phyloP scores from a whole-genome alignment of 352 stramenopile genomes.

The Phytopythium cucurbitacearum region DNA sequence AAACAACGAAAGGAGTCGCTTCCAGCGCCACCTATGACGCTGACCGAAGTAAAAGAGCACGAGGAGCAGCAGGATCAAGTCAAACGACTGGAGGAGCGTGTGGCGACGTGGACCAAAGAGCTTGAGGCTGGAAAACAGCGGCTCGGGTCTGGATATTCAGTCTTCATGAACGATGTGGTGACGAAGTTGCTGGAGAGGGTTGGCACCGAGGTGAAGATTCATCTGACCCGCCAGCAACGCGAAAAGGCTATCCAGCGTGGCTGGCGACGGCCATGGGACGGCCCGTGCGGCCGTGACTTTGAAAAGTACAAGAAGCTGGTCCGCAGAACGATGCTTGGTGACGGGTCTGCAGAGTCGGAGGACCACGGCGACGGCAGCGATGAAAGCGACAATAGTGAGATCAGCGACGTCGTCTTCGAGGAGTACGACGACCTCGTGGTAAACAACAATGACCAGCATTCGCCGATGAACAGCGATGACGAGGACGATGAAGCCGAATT shows the following conservation, averaged over 20 bases:
- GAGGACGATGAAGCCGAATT: constrained; percentile 19
- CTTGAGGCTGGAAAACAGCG: constrained; percentile 33
- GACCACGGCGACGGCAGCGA: constrained; percentile 11
- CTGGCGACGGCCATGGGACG: constrained; percentile 64
- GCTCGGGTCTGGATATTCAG: constrained; percentile 43
- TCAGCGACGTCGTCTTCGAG: constrained; percentile 73
- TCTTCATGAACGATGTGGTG: constrained; percentile 62
- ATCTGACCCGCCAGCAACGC: constrained; percentile 58
- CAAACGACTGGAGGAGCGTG: constrained; percentile 28
- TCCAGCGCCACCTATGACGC: constrained; percentile 6
- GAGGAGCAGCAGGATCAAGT: constrained; percentile 32
- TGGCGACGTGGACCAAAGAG: constrained; percentile 36
- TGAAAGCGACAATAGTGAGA: constrained; percentile 55
- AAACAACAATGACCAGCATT: constrained; percentile 8
- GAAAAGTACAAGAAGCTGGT: constrained; percentile 49
- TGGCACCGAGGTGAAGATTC: constrained; percentile 36
- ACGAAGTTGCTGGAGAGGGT: constrained; percentile 46
- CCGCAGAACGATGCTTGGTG: constrained; percentile 26
- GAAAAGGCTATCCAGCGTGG: constrained; percentile 54
- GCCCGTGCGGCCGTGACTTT: constrained; percentile 53
- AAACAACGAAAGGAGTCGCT: neutral
- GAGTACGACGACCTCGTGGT: constrained; percentile 55
- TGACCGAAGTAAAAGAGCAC: constrained; percentile 31
- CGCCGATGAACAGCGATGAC: constrained; percentile 15
- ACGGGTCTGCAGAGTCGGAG: constrained; percentile 22